Evolutionary conservation across 2,329 filamentous ascomycete species (phyloP).

Genomic region (Coniochaeta hoffmannii): DNA sequence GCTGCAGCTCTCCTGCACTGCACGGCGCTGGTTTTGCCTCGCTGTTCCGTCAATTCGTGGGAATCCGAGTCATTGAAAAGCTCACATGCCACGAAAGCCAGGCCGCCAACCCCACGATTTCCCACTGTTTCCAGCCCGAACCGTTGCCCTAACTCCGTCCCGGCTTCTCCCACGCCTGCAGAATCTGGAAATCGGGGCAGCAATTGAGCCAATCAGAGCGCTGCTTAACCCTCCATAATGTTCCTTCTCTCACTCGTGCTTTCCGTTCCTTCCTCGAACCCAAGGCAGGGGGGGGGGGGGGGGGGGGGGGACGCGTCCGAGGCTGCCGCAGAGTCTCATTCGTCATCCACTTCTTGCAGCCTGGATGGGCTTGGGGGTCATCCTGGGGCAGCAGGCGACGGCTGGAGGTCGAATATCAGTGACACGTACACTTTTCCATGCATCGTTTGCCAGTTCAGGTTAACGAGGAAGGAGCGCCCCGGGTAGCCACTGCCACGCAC

Average conservation of each 20-base stretch:
- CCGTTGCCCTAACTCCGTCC: neutral
- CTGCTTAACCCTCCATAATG: neutral
- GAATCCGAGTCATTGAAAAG: neutral
- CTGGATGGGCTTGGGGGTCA: neutral
- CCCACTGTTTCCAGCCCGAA: neutral
- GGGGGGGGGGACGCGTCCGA: conserved; percentile 1
- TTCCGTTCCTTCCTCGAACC: neutral
- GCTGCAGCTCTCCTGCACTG: neutral
- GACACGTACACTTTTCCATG: neutral
- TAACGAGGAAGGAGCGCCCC: neutral
- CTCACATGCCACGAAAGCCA: neutral
- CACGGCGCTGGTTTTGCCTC: neutral
- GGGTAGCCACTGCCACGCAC: neutral
- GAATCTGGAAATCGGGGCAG: neutral
- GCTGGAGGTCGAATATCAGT: neutral
- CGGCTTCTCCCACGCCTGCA: conserved; percentile 2
- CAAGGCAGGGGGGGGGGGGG: neutral
- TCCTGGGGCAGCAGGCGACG: neutral
- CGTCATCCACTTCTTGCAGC: neutral
- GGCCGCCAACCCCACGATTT: neutral
- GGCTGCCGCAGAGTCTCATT: conserved; percentile 1
- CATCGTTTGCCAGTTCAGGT: neutral
- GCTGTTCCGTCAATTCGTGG: neutral
- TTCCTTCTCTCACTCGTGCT: neutral
- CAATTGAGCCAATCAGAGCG: neutral